Conservation (phyloP, 2,329 filamentous ascomycete genomes). For the Neonectria hederae region DNA sequence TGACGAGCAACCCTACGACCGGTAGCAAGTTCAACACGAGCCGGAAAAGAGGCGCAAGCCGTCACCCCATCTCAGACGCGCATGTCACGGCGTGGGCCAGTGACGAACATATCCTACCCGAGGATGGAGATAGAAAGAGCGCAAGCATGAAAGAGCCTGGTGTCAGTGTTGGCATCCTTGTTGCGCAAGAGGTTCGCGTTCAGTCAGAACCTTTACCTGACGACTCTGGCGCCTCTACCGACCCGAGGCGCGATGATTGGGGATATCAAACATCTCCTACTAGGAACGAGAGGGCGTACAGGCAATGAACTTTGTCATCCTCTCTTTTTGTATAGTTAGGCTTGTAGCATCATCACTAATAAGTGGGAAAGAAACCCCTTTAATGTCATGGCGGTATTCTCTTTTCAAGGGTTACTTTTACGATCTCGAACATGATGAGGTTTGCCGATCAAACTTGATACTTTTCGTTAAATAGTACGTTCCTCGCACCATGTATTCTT, state of each 20-base stretch:
- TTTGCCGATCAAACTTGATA: no score
- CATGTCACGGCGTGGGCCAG: slow-evolving; percentile 33
- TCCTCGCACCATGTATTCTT: no score
- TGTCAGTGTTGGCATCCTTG: slow-evolving; percentile 20
- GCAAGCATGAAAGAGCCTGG: slow-evolving; percentile 8
- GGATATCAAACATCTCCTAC: slow-evolving; percentile 23
- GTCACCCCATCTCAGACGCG: slow-evolving; percentile 25
- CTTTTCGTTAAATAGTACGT: no score
- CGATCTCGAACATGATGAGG: no score
- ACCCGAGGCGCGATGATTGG: slow-evolving; percentile 29
- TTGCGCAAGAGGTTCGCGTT: slow-evolving; percentile 34
- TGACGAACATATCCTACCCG: slow-evolving; percentile 35
- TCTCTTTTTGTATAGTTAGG: not conserved
- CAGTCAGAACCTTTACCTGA: slow-evolving; percentile 26
- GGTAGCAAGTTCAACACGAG: slow-evolving; percentile 30
- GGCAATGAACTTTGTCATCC: not conserved
- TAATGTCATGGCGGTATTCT: not conserved
- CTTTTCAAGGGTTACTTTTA: not conserved
- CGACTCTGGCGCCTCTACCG: not conserved
- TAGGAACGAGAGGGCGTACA: not conserved
- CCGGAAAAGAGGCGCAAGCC: slow-evolving; percentile 10
- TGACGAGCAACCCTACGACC: slow-evolving; percentile 26
- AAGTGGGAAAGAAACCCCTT: not conserved
- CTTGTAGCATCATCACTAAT: not conserved
- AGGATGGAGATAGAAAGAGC: slow-evolving; percentile 10